Base-by-base conservation (phyloP, 2,329 filamentous ascomycete species). In the Pseudogymnoascus verrucosus region DNA sequence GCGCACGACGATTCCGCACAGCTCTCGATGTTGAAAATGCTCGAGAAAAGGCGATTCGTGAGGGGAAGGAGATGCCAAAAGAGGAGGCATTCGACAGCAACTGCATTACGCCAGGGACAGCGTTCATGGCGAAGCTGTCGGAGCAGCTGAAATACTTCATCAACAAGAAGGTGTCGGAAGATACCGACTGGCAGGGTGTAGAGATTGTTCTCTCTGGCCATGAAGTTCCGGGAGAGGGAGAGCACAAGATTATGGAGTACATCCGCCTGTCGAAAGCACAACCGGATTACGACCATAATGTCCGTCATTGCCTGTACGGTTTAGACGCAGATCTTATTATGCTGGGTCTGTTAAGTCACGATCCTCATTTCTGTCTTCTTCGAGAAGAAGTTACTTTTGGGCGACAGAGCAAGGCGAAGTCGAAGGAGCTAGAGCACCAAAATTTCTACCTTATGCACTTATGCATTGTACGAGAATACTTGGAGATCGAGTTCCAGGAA, bases 211-310 rank as follows among this genome's bases (percentile, higher is more conserved):
- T 99, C 65, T 99, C 95, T 5, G 95, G 96, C 63, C 96, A 99
- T 74, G 96, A 99, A 76, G 93, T 98, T 26, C 95, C 95, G 5
- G 95, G 95, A 71, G 96, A 99, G 78, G 95, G 95, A 71, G 95
- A 99, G 77, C 95, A 99, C 81, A 99, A 99, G 80, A 96, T 99
- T 77, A 99, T 99, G 95, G 96, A 99, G 77, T 99, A 99, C 77
- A 99, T 99, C 76, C 90, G 95, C 70, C 91, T 96, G 76, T 91
- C 95, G 67, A 98, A 98, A 81, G 92, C 93, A 60, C 95, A 99
- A 76, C 90, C 90, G 1, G 86, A 88, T 67, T 99, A 99, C 76
- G 88, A 96, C 75, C 84, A 91, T 60, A 98, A 99, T 72, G 86
- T 96, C 66, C 90, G 95, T 64, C 95, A 99, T 77, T 99, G 96